Evolutionary conservation across 208 protist species (phyloP).

Genomic region (Leishmania martiniquensis): DNA sequence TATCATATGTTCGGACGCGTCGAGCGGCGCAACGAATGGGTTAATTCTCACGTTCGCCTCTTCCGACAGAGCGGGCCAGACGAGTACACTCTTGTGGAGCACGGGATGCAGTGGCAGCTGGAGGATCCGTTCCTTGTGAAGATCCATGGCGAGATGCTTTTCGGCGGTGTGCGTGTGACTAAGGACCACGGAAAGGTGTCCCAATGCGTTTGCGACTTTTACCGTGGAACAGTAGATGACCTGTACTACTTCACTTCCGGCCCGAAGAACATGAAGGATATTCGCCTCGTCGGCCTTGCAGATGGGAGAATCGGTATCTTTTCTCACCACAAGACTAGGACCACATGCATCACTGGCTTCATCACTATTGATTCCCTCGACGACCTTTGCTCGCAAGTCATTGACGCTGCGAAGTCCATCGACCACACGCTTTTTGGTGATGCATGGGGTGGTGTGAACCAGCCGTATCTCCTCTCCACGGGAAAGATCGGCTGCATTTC

Average conservation of each 20-base stretch:
- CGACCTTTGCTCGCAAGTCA: slow-evolving; percentile 47
- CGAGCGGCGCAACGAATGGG: slow-evolving; percentile 56
- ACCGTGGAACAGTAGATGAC: slow-evolving; percentile 36
- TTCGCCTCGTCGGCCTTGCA: slow-evolving; percentile 47
- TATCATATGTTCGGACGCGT: slow-evolving; percentile 50
- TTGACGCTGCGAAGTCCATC: slow-evolving; percentile 51
- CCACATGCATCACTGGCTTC: slow-evolving; percentile 56
- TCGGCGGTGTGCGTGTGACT: slow-evolving; percentile 56
- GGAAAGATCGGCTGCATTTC: slow-evolving; percentile 68
- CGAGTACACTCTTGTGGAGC: slow-evolving; percentile 53
- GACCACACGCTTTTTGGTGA: slow-evolving; percentile 70
- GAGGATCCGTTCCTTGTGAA: slow-evolving; percentile 62
- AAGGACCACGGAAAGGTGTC: slow-evolving; percentile 50
- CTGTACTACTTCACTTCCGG: slow-evolving; percentile 62
- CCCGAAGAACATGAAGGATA: slow-evolving; percentile 65
- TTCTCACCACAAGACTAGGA: slow-evolving; percentile 55
- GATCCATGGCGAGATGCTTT: slow-evolving; percentile 48
- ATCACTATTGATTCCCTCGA: slow-evolving; percentile 47
- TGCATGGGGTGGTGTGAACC: slow-evolving; percentile 64
- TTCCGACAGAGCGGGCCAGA: slow-evolving; percentile 53
- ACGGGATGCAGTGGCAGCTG: slow-evolving; percentile 45
- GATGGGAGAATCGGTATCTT: slow-evolving; percentile 61
- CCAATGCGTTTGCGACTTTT: slow-evolving; percentile 64
- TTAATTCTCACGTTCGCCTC: slow-evolving; percentile 52
- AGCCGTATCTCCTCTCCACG: slow-evolving; percentile 51